phyloP scores from a whole-genome alignment of 2,329 filamentous ascomycete genomes.

The Paecilomyces sp. region DNA sequence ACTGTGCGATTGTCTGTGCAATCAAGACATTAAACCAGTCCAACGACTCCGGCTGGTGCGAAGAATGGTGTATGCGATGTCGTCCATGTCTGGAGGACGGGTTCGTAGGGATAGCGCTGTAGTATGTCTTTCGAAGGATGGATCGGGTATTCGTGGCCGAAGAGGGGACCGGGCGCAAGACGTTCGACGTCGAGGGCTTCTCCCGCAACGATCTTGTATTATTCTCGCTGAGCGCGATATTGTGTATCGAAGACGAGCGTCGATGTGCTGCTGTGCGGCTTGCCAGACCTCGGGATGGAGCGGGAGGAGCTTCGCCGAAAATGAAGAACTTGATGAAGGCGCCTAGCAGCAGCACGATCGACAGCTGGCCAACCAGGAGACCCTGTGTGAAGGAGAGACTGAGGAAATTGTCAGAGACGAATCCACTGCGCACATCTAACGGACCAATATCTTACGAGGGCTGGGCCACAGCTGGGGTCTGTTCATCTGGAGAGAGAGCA shows the following conservation, averaged over 20 bases:
- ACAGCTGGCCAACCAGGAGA: slow-evolving; percentile 86
- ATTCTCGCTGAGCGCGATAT: slow-evolving; percentile 28
- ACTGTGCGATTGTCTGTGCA: slow-evolving; percentile 92
- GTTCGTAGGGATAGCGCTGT: slow-evolving; percentile 54
- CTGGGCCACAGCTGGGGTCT: slow-evolving; percentile 7
- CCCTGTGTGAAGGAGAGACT: slow-evolving; percentile 90
- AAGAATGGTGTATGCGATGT: slow-evolving; percentile 48
- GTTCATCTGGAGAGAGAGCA: slow-evolving; percentile 6
- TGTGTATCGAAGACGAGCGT: slow-evolving; percentile 59
- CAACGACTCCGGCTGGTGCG: slow-evolving; percentile 90
- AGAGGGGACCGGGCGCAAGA: slow-evolving; percentile 64
- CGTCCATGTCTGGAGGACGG: slow-evolving; percentile 33
- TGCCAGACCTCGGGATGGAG: slow-evolving; percentile 69
- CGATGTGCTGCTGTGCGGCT: slow-evolving; percentile 73
- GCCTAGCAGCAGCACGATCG: slow-evolving; percentile 81
- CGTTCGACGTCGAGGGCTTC: slow-evolving; percentile 54
- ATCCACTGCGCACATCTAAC: not conserved
- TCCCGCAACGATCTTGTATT: slow-evolving; percentile 39
- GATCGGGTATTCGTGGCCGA: slow-evolving; percentile 74
- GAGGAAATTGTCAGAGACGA: slow-evolving; percentile 5
- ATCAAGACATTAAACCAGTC: slow-evolving; percentile 99
- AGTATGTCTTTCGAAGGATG: slow-evolving; percentile 94
- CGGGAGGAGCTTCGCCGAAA: slow-evolving; percentile 84
- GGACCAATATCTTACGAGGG: slow-evolving; percentile 6
- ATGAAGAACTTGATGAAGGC: slow-evolving; percentile 99